Conservation (phyloP, 257 asterid genomes). For the Solanum tarijense region DNA sequence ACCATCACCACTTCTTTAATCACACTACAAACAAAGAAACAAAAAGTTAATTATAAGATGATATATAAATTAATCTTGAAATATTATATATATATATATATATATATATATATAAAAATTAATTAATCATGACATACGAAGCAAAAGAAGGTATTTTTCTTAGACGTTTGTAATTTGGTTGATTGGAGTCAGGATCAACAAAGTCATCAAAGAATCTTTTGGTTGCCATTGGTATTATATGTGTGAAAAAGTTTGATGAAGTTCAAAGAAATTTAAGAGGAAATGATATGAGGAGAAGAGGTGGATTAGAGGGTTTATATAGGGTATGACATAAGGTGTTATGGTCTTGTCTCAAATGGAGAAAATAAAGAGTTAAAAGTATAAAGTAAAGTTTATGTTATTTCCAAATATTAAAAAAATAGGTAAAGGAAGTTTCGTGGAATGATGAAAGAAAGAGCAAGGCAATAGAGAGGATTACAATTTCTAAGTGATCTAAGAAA, state of each 20-base stretch:
- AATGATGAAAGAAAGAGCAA: constrained; percentile 27
- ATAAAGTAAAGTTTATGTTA: background rate
- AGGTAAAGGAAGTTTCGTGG: constrained; percentile 35
- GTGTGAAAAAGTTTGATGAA: background rate
- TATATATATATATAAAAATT: no score
- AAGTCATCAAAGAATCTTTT: constrained; percentile 32
- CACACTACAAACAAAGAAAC: constrained; percentile 22
- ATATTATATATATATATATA: background rate
- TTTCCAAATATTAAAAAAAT: background rate
- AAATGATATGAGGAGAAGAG: background rate
- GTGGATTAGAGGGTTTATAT: background rate
- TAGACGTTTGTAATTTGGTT: constrained; percentile 32
- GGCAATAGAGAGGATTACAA: constrained; percentile 7
- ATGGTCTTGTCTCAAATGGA: background rate
- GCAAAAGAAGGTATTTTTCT: constrained; percentile 42
- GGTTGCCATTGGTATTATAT: constrained; percentile 38
- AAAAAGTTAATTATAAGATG: background rate
- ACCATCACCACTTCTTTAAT: constrained; percentile 44
- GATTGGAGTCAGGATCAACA: constrained; percentile 26
- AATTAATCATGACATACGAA: constrained; percentile 30
- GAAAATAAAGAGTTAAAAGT: background rate
- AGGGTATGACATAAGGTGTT: background rate
- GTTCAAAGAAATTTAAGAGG: background rate
- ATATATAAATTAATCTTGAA: background rate
- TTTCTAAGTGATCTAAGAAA: background rate